A percentile compares a stretch with the other conserved stretches of the same genome.
Conservation (phyloP, 805 yeast genomes). For the Saturnispora sekii region DNA sequence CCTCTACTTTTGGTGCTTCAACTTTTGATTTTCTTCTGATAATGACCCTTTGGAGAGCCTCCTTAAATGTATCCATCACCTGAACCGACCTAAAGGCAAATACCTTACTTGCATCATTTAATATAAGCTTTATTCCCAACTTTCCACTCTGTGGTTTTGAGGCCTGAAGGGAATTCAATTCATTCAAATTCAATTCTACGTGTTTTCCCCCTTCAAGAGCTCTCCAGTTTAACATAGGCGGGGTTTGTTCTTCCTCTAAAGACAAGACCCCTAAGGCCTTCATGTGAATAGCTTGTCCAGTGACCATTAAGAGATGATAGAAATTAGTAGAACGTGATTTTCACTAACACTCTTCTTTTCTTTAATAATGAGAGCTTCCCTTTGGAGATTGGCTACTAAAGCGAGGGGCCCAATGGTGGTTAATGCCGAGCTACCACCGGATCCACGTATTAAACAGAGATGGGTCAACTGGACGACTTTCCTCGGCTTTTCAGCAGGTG, state of each 20-base stretch:
- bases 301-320: slow-evolving; percentile 5
- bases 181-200: slow-evolving; percentile 33
- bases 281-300: slow-evolving; percentile 39
- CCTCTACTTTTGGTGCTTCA: slow-evolving; percentile 7
- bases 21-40: slow-evolving; percentile 42
- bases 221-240: slow-evolving; percentile 48
- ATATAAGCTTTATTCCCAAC: slow-evolving; percentile 51
- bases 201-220: slow-evolving; percentile 40
- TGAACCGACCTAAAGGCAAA: slow-evolving; percentile 63
- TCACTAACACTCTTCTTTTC: too few relatives aligned
- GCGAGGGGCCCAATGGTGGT: slow-evolving; percentile 41
- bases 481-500: slow-evolving; percentile 40
- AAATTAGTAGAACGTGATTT: too few relatives aligned
- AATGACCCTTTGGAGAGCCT: slow-evolving; percentile 55
- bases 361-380: too few relatives aligned
- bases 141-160: slow-evolving; percentile 58
- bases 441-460: slow-evolving; percentile 44
- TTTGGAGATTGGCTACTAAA: slow-evolving; percentile 5
- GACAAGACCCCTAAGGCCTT: slow-evolving; percentile 49
- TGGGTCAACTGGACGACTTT: slow-evolving; percentile 32
- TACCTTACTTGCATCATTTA: slow-evolving; percentile 20
- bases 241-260: slow-evolving; percentile 45
- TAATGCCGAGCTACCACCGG: slow-evolving; percentile 78
- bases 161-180: slow-evolving; percentile 49
- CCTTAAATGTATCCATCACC: slow-evolving; percentile 68